A percentile compares a stretch with the other conserved stretches of the same genome.
Evolutionary conservation across 2,329 filamentous ascomycete species (phyloP).

Genomic region (Podosphaera fusca): DNA sequence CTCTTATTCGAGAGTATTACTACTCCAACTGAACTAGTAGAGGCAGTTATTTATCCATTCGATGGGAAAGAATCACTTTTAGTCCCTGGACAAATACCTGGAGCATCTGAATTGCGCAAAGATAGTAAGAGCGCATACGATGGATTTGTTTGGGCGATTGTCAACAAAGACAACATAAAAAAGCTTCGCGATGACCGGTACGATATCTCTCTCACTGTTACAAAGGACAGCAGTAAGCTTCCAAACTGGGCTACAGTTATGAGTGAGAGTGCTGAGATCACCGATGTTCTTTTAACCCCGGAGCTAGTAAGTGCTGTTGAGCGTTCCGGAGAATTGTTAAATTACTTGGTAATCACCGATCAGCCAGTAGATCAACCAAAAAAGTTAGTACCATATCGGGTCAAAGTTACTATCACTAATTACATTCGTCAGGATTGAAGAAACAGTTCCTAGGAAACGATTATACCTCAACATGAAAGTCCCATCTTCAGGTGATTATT

Average conservation of each 20-base stretch:
- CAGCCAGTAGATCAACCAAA: slow-evolving; percentile 70
- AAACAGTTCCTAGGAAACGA: slow-evolving; percentile 68
- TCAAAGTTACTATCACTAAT: slow-evolving; percentile 1
- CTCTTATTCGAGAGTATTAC: slow-evolving; percentile 63
- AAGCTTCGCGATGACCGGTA: slow-evolving; percentile 76
- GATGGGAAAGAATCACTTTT: slow-evolving; percentile 73
- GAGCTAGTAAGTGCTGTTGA: slow-evolving; percentile 64
- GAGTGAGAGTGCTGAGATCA: slow-evolving; percentile 92
- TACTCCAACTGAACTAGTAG: slow-evolving; percentile 45
- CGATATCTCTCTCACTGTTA: slow-evolving; percentile 76
- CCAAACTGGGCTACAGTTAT: slow-evolving; percentile 81
- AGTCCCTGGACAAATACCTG: slow-evolving; percentile 38
- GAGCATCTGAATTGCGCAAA: slow-evolving; percentile 30
- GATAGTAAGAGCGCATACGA: slow-evolving; percentile 51
- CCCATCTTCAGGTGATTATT: slow-evolving; percentile 40
- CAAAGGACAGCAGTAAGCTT: slow-evolving; percentile 79
- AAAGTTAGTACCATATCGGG: slow-evolving; percentile 32
- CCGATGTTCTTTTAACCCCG: slow-evolving; percentile 64
- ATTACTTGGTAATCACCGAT: slow-evolving; percentile 75
- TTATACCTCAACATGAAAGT: slow-evolving; percentile 53
- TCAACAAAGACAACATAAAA: slow-evolving; percentile 91
- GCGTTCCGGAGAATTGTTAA: slow-evolving; percentile 55
- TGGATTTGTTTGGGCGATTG: slow-evolving; percentile 81
- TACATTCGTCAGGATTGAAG: slow-evolving; percentile 40
- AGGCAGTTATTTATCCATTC: slow-evolving; percentile 66